Base-by-base conservation (phyloP, 495 filamentous ascomycete species). In the Halenospora varia region DNA sequence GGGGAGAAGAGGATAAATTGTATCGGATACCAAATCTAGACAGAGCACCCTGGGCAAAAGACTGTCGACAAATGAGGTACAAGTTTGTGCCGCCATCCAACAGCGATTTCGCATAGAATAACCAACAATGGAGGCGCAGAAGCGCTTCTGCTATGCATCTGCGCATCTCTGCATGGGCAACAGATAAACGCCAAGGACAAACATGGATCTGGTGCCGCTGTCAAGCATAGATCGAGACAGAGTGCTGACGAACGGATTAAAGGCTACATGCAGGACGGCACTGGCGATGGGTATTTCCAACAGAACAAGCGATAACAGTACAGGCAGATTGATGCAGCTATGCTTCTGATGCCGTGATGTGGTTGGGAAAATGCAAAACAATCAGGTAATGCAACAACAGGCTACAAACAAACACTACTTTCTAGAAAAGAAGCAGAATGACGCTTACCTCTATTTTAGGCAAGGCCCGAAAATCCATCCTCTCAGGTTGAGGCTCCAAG, bases 401-500 rank as follows among this genome's bases (percentile, higher is more conserved):
- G 13, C 50, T 55, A 48, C 50, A 49, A 17, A 20, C 20, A 45
- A 42, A 25, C 41, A 48, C 29, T 35, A 6, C 13, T 13, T 35
- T 35, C 29, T 22, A 19, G 13, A 57, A 40, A 35, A 46, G 29
- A 24, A 6, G 29, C 29, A 45, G 42, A 44, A 48, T 17, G 25
- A 40, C 53, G 23, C 56, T 53, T 54, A 58, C 49, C 61, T 57
- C 48, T n/a, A 61, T 51, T 51, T 65, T 62, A 15, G 57, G 55
- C 35, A 59, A 45, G 61, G 68, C 62, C 56, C 29, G 62, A 39
- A 52, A 59, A 26, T 61, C 25, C 45, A 63, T 59, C 46, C 56
- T 56, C 44, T 10, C 9, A 24, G 8, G 20, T 55, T 25, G 47
- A 25, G 17, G 23, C 46, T 23, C 23, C 17, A 20, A 13, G 46